Evolutionary conservation across 2,329 filamentous ascomycete genomes (phyloP), one percentile per base, ranked within the genome.

Genomic region (Sphaerulina populicola): DNA sequence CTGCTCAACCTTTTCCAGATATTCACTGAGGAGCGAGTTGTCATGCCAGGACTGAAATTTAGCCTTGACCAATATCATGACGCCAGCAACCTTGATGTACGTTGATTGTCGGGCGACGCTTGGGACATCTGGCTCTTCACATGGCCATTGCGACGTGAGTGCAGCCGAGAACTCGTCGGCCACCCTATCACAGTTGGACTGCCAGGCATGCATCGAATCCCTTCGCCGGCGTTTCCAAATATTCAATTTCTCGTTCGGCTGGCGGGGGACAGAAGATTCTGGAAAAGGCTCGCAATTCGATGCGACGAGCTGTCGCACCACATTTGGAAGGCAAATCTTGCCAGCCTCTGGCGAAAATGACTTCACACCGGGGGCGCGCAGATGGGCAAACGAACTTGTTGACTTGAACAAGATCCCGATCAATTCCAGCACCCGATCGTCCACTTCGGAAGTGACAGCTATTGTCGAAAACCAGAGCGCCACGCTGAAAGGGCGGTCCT

Each of bases 361-460:
- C 6, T 4, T 15, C 7, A 30, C 5, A 10, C 23, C 11, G 6
- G 45, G 45, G 35, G 9, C 4, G n/a, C 6, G 15, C 0, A 41
- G 15, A 12, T 18, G 18, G 1, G 27, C 45, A 30, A 47, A 27
- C 8, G 29, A 27, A 3, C 27, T 14, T 15, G 36, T 14, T 15
- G 36, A 12, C 37, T 47, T 47, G 45, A 41, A 33, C 6, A 31
- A 15, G 36, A 47, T 29, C 10, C n/a, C 63, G 1, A 82, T 57
- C 0, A 70, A 64, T 38, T 69, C 66, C 1, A 80, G 41, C 0
- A 74, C 40, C 0, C 61, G 57, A 60, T 75, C 69, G n/a, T 75
- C 62, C 1, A 64, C 62, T 27, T 65, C 56, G 0, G 60, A 23
- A 0, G 65, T 59, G 52, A 74, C 80, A 0, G 71, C 67, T n/a